Conservation (phyloP, 495 filamentous ascomycete genomes). For the Wilcoxina mikolae region DNA sequence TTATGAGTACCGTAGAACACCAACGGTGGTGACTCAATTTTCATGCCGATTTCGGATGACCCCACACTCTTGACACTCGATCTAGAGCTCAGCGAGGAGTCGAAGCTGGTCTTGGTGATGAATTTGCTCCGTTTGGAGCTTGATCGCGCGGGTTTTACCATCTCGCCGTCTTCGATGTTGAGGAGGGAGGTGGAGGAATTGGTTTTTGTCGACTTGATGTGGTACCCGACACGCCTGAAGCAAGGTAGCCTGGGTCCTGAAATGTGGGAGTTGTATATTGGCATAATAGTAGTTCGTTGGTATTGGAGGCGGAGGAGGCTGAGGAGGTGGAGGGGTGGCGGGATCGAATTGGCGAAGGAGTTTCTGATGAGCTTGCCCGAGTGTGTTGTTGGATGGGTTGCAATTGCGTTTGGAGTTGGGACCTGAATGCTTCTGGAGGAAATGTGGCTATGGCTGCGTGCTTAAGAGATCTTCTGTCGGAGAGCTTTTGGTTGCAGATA, state of each 20-base stretch:
- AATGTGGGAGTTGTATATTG: slow-evolving; percentile 7
- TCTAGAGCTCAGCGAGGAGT: slow-evolving; percentile 10
- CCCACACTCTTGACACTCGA: slow-evolving; percentile 8
- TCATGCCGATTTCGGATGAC: slow-evolving; percentile 31
- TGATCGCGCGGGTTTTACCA: slow-evolving; percentile 10
- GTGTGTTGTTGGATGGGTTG: neutral
- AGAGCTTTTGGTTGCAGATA: slow-evolving; percentile 17
- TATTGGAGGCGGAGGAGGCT: neutral
- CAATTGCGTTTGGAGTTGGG: neutral
- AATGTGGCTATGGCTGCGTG: neutral
- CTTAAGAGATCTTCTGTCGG: slow-evolving; percentile 28
- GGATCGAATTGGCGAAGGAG: neutral
- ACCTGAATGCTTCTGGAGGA: neutral
- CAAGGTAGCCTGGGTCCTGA: neutral
- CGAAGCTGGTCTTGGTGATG: slow-evolving; percentile 12
- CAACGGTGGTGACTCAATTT: slow-evolving; percentile 79
- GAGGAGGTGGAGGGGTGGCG: neutral
- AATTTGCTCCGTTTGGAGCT: slow-evolving; percentile 11
- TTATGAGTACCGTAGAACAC: slow-evolving; percentile 64
- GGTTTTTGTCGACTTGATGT: slow-evolving; percentile 3
- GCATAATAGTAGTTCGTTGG: too few species aligned
- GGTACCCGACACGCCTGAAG: neutral
- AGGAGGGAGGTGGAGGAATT: slow-evolving; percentile 14
- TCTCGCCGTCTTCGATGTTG: slow-evolving; percentile 16
- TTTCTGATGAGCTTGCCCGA: neutral